Percentiles rank a stretch among this genome's conserved stretches.
phyloP scores from a whole-genome alignment of 441 rosid species.

The Adansonia grandidieri region DNA sequence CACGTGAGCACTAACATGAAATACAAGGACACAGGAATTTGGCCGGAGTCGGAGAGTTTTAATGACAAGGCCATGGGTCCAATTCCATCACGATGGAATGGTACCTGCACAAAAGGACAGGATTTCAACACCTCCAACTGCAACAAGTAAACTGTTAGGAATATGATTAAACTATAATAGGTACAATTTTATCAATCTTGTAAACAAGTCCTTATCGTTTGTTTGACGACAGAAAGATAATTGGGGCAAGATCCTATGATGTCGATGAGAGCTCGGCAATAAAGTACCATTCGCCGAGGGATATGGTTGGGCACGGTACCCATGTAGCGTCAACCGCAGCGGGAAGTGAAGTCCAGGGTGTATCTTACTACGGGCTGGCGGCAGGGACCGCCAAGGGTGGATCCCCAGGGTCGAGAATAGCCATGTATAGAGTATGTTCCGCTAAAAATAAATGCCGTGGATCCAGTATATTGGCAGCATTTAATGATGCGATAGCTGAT shows the following conservation, averaged over 20 bases:
- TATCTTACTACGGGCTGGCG: constrained; percentile 64
- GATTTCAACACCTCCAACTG: constrained; percentile 51
- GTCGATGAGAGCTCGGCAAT: constrained; percentile 21
- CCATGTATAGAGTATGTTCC: constrained; percentile 56
- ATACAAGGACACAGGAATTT: constrained; percentile 44
- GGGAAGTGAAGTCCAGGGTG: constrained; percentile 52
- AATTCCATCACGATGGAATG: constrained; percentile 60
- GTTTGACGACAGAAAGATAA: constrained; percentile 50
- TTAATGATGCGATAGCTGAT: constrained; percentile 60
- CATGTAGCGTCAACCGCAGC: constrained; percentile 63
- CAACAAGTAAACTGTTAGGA: constrained; percentile 44
- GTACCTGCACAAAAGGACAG: constrained; percentile 49
- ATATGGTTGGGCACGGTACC: constrained; percentile 58
- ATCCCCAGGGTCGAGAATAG: constrained; percentile 52
- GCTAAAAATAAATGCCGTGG: constrained; percentile 46
- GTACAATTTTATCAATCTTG: neutral
- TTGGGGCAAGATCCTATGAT: constrained; percentile 60
- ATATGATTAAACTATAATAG: neutral
- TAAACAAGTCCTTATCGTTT: neutral
- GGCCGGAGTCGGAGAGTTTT: constrained; percentile 72
- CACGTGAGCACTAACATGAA: constrained; percentile 12
- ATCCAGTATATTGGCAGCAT: constrained; percentile 60
- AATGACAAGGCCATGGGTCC: constrained; percentile 56
- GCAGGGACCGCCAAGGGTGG: constrained; percentile 64
- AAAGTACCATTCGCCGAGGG: constrained; percentile 47